These are phyloP conservation scores for Beta vulgaris DNA, from an alignment of 148 eudicot species.

Conservation along the genomic window DNA sequence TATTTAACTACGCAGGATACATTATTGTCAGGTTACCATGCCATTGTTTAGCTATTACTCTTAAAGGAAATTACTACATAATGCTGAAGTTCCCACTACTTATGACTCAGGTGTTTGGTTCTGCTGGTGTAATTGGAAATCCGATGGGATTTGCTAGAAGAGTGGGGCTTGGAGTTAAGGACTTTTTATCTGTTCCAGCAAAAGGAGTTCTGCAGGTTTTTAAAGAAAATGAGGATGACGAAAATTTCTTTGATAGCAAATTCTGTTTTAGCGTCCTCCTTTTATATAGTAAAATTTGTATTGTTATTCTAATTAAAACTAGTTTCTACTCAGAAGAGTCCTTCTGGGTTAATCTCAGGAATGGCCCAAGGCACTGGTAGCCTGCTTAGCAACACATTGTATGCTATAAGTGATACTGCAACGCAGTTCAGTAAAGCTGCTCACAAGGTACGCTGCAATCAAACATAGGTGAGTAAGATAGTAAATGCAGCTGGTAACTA, in stretches of 20 bases:
- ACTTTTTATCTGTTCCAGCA: constrained; percentile 89
- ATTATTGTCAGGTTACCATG: neutral
- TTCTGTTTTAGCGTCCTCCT: neutral
- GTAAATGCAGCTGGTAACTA: constrained; percentile 1
- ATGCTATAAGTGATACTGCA: constrained; percentile 94
- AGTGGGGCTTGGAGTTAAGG: constrained; percentile 83
- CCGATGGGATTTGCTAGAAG: constrained; percentile 98
- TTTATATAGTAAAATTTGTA: neutral
- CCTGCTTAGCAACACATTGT: constrained; percentile 82
- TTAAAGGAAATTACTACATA: neutral
- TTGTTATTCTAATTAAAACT: constrained; percentile 10
- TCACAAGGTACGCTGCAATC: constrained; percentile 61
- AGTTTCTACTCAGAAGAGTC: constrained; percentile 50
- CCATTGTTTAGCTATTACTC: neutral
- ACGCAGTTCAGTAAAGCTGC: constrained; percentile 97
- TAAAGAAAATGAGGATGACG: constrained; percentile 5
- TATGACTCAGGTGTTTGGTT: constrained; percentile 76
- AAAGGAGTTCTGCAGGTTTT: constrained; percentile 70
- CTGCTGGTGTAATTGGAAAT: constrained; percentile 97
- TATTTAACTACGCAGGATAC: neutral
- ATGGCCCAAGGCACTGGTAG: constrained; percentile 93
- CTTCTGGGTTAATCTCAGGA: constrained; percentile 80
- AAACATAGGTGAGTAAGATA: neutral
- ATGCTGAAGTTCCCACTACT: constrained; percentile 6
- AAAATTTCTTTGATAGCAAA: neutral